Evolutionary conservation across 371 early-diverging fungal genomes (phyloP).

Genomic region (Mucor racemosus): DNA sequence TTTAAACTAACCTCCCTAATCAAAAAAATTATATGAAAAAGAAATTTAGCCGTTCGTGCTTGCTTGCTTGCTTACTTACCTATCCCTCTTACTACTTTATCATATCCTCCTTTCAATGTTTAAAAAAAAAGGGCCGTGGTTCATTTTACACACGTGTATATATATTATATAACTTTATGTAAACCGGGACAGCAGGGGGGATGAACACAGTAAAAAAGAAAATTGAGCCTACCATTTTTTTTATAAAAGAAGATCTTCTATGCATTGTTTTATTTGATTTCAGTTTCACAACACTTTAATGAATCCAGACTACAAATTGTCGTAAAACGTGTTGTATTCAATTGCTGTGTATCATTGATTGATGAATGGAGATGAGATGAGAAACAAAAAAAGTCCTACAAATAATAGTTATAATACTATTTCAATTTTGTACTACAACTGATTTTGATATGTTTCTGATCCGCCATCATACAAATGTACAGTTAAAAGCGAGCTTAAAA

Average conservation of each 20-base stretch:
- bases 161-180: background rate
- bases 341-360: background rate
- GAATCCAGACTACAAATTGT: background rate
- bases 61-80: no score
- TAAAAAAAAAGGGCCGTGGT: background rate
- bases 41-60: no score
- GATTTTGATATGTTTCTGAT: background rate
- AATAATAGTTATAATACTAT: no score
- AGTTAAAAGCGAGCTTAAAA: background rate
- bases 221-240: no score
- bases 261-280: background rate
- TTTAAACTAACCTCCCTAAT: constrained; percentile 4
- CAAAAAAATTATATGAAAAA: background rate
- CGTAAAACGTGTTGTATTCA: background rate
- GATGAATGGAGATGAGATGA: no score
- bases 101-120: no score
- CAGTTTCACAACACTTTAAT: background rate
- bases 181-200: background rate
- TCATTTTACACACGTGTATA: background rate
- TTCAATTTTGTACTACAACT: no score
- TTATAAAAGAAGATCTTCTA: background rate
- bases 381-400: no score
- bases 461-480: background rate
- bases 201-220: background rate
- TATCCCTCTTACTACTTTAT: no score